phyloP scores from a whole-genome alignment of 192 early-diverging fungal species.

The Coemansia sp. region DNA sequence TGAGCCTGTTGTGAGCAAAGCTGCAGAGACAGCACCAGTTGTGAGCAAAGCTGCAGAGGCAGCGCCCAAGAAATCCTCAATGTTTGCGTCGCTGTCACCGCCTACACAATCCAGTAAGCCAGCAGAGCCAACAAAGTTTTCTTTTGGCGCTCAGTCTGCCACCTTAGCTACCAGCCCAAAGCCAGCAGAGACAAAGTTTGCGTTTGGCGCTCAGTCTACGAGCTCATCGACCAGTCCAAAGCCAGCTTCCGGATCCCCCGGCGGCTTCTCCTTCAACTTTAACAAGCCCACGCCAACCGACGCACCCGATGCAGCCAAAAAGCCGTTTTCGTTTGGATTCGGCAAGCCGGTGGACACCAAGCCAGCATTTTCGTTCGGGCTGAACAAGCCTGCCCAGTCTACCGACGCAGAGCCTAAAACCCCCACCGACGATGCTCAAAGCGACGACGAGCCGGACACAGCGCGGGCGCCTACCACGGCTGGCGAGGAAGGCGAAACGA shows the following conservation, averaged over 20 bases:
- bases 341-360: conserved; percentile 6
- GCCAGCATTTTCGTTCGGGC: conserved; percentile 46
- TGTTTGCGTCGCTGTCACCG: conserved; percentile 7
- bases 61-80: neutral
- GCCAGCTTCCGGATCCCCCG: conserved; percentile 10
- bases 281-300: conserved; percentile 17
- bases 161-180: conserved; percentile 6
- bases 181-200: neutral
- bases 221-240: conserved; percentile 11
- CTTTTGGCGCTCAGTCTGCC: neutral
- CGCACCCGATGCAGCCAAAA: conserved; percentile 14
- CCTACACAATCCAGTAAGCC: neutral
- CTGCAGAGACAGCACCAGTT: neutral
- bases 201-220: neutral
- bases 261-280: conserved; percentile 35
- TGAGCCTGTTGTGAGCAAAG: neutral
- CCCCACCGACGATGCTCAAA: conserved; percentile 1
- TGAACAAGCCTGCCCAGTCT: conserved; percentile 17
- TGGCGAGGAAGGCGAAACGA: conserved; percentile 54
- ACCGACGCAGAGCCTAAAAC: neutral
- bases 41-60: neutral
- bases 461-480: conserved; percentile 26
- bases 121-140: neutral
- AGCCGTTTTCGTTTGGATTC: conserved; percentile 46
- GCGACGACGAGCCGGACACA: neutral